Conservation (phyloP, 331 rosid species). For the Acacia pycnantha region DNA sequence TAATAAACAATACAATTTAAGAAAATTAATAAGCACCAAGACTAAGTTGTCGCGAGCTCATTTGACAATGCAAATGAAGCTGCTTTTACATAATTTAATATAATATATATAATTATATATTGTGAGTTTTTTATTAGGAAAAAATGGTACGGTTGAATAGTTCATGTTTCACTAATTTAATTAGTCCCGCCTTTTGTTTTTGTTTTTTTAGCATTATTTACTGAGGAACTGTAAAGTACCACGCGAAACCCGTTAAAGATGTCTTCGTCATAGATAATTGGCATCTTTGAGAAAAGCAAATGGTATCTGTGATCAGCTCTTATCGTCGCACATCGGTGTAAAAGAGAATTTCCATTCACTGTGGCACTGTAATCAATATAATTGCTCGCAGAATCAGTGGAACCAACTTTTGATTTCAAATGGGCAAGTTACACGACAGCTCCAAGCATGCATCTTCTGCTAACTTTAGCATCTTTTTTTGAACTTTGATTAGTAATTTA, state of each 20-base stretch:
- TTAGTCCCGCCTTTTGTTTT: neutral
- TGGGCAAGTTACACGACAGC: constrained; percentile 5
- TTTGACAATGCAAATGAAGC: neutral
- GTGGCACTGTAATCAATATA: neutral
- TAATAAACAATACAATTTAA: neutral
- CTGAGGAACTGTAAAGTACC: neutral
- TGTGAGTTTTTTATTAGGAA: neutral
- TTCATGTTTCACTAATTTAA: neutral
- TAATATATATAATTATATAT: neutral
- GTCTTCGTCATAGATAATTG: constrained; percentile 2
- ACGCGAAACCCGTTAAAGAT: constrained; percentile 20
- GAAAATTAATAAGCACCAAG: neutral
- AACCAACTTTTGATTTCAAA: neutral
- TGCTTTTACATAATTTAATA: neutral
- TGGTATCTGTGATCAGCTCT: neutral
- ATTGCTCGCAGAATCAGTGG: neutral
- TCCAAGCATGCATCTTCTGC: neutral
- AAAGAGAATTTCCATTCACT: neutral
- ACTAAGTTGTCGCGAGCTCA: neutral
- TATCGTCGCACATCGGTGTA: neutral
- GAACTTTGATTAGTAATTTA: neutral
- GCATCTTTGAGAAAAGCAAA: constrained; percentile 4
- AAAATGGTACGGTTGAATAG: neutral
- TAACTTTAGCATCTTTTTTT: neutral
- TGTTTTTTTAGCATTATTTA: neutral